These are phyloP conservation scores for Kwoniella sp. DNA, from an alignment of 768 basidiomycete genomes.

Conservation along the genomic window DNA sequence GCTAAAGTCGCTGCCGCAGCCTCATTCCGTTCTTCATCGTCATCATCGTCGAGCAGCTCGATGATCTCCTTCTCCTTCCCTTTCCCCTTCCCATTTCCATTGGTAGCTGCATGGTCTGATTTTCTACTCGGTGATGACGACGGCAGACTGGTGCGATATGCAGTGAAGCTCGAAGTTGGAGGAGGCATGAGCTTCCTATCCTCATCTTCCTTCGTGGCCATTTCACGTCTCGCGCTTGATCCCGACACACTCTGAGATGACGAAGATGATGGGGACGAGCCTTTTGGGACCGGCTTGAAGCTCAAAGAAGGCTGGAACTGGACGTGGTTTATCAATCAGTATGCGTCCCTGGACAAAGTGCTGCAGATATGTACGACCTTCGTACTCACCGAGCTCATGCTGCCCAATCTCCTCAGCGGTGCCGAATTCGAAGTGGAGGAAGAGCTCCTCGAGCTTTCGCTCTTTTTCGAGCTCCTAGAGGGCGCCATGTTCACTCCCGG, in stretches of 20 bases:
- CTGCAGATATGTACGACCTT: no score
- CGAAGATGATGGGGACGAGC: slow-evolving; percentile 5
- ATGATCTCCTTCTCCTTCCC: slow-evolving; percentile 36
- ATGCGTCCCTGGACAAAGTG: no score
- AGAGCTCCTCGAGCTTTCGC: slow-evolving; percentile 7
- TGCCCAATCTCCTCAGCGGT: slow-evolving; percentile 36
- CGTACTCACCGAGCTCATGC: slow-evolving; percentile 49
- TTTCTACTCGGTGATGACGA: not conserved
- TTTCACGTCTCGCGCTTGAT: slow-evolving; percentile 12
- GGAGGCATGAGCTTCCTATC: slow-evolving; percentile 45
- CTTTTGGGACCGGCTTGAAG: slow-evolving; percentile 31
- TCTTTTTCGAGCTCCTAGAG: slow-evolving; percentile 3
- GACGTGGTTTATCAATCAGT: no score
- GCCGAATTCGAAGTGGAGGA: slow-evolving; percentile 9
- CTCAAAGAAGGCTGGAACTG: slow-evolving; percentile 46
- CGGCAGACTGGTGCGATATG: not conserved
- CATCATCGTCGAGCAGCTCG: slow-evolving; percentile 29
- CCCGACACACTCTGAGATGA: slow-evolving; percentile 1
- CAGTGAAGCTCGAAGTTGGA: slow-evolving; percentile 21
- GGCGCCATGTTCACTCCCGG: not conserved
- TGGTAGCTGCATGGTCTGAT: not conserved
- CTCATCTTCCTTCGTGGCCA: slow-evolving; percentile 15
- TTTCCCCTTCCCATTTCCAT: slow-evolving; percentile 9
- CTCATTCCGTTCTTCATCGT: slow-evolving; percentile 19
- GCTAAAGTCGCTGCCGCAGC: not conserved